Evolutionary conservation across 305 asterid genomes (phyloP), one percentile per base, ranked within the genome.

Genomic region (Rubia tinctorum): DNA sequence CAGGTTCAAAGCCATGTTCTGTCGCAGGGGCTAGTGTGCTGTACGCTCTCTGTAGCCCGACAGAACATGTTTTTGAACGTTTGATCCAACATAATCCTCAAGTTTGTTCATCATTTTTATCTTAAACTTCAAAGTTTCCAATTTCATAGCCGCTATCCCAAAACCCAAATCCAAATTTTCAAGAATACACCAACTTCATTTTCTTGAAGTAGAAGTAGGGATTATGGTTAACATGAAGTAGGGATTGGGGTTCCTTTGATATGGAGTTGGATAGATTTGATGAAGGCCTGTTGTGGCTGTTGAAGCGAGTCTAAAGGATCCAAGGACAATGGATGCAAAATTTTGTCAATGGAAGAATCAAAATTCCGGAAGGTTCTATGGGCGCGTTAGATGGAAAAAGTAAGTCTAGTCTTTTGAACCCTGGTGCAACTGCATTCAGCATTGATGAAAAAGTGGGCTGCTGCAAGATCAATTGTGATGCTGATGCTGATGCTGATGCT

Each of bases 381-480:
- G 20, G 55, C 0, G 55, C 55, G n/a, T 49, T 49, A 0, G 55
- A 49, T 49, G 55, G n/a, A 49, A 49, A 49, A 49, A 49, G 55
- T 13, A 49, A 49, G 55, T 49, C 18, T 5, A 49, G 55, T 15
- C 55, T 49, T 49, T 49, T 13, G 55, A 13, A 15, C 55, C 55
- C 14, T 49, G 55, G 25, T 56, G 13, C 62, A 56, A n/a, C 27
- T 39, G 37, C 90, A 97, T 39, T 91, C 83, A 43, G 98, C 98
- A 62, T 85, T 78, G 62, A 18, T 56, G 27, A 56, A 56, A 56
- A 56, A 56, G 27, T 0, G 20, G 25, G 17, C 27, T 8, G 96
- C 97, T 39, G 94, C 82, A 74, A 93, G 81, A 95, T 91, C 42
- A 86, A 79, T 49, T 91, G 77, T 73, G 86, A 75, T 74, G 80